Conservation (phyloP, 2,329 filamentous ascomycete species). For the Colletotrichum cereale region DNA sequence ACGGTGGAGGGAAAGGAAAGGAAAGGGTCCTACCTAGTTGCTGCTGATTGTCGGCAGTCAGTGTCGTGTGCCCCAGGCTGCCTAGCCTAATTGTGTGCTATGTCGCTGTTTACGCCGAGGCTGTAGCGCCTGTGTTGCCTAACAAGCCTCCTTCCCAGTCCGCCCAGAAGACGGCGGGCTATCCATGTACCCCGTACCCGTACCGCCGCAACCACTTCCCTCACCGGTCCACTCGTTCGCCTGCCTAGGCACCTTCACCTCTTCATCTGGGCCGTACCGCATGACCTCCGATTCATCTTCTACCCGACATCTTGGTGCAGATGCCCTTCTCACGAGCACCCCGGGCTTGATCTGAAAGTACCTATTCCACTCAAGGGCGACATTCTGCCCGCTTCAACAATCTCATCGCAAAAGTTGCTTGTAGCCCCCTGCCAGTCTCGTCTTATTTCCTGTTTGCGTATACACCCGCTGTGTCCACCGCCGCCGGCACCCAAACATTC, state of each 20-base stretch:
- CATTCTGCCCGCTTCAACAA: slow-evolving; percentile 3
- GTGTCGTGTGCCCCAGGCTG: slow-evolving; percentile 32
- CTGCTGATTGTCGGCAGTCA: slow-evolving; percentile 11
- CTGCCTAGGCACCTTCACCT: slow-evolving; percentile 31
- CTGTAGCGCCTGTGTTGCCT: slow-evolving; percentile 36
- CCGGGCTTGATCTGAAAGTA: slow-evolving; percentile 20
- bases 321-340: slow-evolving; percentile 40
- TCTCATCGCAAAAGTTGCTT: neutral
- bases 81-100: neutral
- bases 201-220: neutral
- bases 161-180: neutral
- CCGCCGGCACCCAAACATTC: slow-evolving; percentile 37
- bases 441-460: slow-evolving; percentile 36
- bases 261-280: slow-evolving; percentile 28
- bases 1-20: neutral
- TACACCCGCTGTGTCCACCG: slow-evolving; percentile 23
- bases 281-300: slow-evolving; percentile 38
- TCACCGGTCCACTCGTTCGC: slow-evolving; percentile 29
- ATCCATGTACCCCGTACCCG: slow-evolving; percentile 16
- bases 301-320: slow-evolving; percentile 23
- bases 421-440: neutral
- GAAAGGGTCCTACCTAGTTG: neutral
- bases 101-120: slow-evolving; percentile 31
- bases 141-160: slow-evolving; percentile 16
- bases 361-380: neutral